phyloP scores from a whole-genome alignment of 306 rosid genomes.

The Echinosophora koreensis region DNA sequence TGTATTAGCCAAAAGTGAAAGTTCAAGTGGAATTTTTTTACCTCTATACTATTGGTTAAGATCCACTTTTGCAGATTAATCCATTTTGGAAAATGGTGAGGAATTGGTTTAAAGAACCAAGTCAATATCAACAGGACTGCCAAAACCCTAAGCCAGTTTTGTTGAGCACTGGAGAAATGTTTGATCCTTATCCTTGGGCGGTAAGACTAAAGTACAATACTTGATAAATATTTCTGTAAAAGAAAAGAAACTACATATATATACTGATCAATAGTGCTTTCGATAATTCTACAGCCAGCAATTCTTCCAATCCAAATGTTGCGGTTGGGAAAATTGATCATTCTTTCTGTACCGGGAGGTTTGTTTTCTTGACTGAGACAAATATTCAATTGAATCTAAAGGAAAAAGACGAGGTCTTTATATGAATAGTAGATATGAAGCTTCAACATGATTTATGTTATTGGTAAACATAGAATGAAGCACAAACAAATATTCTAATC shows the following conservation, averaged over 20 bases:
- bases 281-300: slow-evolving; percentile 73
- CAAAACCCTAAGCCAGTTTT: slow-evolving; percentile 83
- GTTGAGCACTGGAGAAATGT: slow-evolving; percentile 83
- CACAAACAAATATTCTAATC: not conserved
- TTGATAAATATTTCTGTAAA: not conserved
- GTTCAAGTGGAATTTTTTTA: not conserved
- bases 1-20: no score
- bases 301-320: slow-evolving; percentile 86
- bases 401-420: not conserved
- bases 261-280: slow-evolving; percentile 8
- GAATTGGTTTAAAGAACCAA: slow-evolving; percentile 66
- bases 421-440: not conserved
- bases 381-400: slow-evolving; percentile 13
- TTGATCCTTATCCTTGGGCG: slow-evolving; percentile 89
- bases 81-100: slow-evolving; percentile 59
- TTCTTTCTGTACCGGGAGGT: slow-evolving; percentile 97
- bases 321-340: slow-evolving; percentile 79
- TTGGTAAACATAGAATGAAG: not conserved
- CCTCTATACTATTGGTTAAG: not conserved
- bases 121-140: slow-evolving; percentile 70
- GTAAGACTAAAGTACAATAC: slow-evolving; percentile 44
- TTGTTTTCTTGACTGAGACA: slow-evolving; percentile 37
- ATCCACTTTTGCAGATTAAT: slow-evolving; percentile 60
- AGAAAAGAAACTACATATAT: slow-evolving; percentile 1
- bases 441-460: not conserved